Evolutionary conservation across 371 early-diverging fungal genomes (phyloP), one percentile per base, ranked within the genome.

Genomic region (Chytridium lagenaria): DNA sequence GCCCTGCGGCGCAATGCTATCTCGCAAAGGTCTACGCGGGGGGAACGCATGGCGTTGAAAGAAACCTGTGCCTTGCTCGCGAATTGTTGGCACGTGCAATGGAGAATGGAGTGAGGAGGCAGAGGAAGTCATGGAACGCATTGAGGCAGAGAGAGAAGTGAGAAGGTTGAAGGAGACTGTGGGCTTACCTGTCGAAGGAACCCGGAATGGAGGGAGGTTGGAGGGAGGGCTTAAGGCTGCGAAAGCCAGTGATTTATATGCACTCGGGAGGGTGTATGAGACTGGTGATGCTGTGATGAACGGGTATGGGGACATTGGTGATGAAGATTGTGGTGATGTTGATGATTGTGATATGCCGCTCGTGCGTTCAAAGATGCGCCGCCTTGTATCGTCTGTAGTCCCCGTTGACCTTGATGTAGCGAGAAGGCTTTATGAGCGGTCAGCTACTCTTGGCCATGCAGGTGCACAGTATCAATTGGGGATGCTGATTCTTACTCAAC

Each of bases 101-200:
- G 26, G 55, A 52, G 55, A 52, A 52, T 52, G 55, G 55, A 23
- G 26, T 52, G 55, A 10, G 26, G 55, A 52, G 26, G 55, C 12
- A 5, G 12, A 5, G 23, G 23, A 5, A 5, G 12, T n/a, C 23
- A 22, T 26, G 5, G n/a, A 52, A 10, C 7, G 55, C 5, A 52
- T 52, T 26, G n/a, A 52, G 26, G 12, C 55, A 15, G 55, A 52
- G 19, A 7, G 44, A 7, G 44, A 12, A 12, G 44, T 44, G 55
- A 52, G 23, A 26, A 52, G 55, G 5, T 52, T 52, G 55, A 52
- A 26, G 12, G 55, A 52, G 26, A 26, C 5, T 5, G 26, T 19
- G 44, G 19, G 44, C 44, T n/a, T n/a, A n/a, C n/a, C n/a, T n/a
- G n/a, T n/a, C n/a, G n/a, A n/a, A n/a, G n/a, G n/a, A n/a, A n/a